A percentile compares a stretch with the other conserved stretches of the same genome.
These are phyloP conservation scores for Sporothrix euskadiensis DNA, from an alignment of 2,329 filamentous ascomycete species.

Conservation along the genomic window DNA sequence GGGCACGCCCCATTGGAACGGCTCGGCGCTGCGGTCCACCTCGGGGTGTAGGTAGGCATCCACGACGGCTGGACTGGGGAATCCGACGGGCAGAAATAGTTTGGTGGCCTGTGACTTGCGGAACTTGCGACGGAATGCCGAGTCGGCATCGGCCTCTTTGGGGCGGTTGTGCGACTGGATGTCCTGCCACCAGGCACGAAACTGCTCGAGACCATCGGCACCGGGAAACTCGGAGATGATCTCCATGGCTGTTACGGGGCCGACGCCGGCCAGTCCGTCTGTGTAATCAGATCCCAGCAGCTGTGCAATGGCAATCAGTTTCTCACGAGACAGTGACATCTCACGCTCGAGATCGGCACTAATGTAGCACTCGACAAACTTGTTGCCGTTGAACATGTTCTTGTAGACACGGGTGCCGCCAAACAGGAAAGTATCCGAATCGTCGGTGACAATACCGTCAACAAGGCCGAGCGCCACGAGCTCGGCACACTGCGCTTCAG, in stretches of 20 bases:
- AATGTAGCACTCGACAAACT: constrained; percentile 96
- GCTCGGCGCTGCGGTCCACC: constrained; percentile 74
- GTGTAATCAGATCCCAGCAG: constrained; percentile 94
- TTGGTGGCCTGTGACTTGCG: constrained; percentile 76
- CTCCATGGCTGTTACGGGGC: constrained; percentile 91
- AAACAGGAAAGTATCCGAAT: constrained; percentile 95
- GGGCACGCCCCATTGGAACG: constrained; percentile 94
- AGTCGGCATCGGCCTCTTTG: constrained; percentile 60
- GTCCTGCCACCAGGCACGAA: constrained; percentile 82
- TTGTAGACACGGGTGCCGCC: constrained; percentile 97
- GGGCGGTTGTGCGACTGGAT: constrained; percentile 69
- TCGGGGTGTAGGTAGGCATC: constrained; percentile 84
- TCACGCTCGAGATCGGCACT: constrained; percentile 81
- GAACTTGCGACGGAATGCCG: constrained; percentile 81
- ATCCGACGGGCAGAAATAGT: constrained; percentile 77
- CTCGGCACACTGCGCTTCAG: constrained; percentile 95
- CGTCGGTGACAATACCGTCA: constrained; percentile 96
- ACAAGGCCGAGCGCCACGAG: constrained; percentile 83
- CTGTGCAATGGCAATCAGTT: constrained; percentile 87
- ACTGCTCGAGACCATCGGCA: constrained; percentile 63
- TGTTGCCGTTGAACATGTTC: constrained; percentile 99
- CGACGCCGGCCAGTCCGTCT: constrained; percentile 84
- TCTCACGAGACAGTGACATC: constrained; percentile 79
- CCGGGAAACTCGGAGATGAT: constrained; percentile 86
- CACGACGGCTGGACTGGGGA: constrained; percentile 76